These are phyloP conservation scores for Leptoxyphium fumago DNA, from an alignment of 2,329 filamentous ascomycete genomes.

Conservation along the genomic window DNA sequence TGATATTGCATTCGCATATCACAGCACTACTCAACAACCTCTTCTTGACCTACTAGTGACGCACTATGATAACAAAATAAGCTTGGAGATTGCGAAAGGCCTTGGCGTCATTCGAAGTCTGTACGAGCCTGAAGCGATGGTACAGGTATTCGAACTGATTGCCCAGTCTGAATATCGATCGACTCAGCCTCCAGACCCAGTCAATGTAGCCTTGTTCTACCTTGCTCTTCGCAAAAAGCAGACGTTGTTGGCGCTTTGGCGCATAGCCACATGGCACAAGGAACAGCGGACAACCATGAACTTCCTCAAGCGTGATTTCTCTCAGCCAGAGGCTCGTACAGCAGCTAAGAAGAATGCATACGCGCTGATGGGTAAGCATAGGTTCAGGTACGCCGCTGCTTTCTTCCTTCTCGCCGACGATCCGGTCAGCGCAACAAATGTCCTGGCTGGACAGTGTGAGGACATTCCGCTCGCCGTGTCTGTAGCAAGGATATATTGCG, in stretches of 20 bases:
- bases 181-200: constrained; percentile 71
- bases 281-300: constrained; percentile 71
- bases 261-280: constrained; percentile 78
- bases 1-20: constrained; percentile 75
- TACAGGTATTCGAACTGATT: constrained; percentile 75
- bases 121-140: constrained; percentile 58
- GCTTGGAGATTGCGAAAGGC: constrained; percentile 74
- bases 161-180: constrained; percentile 89
- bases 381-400: constrained; percentile 88
- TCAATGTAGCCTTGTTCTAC: constrained; percentile 85
- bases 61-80: constrained; percentile 64
- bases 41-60: constrained; percentile 58
- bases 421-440: constrained; percentile 68
- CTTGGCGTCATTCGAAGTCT: constrained; percentile 95
- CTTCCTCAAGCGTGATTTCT: constrained; percentile 81
- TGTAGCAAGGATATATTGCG: constrained; percentile 75
- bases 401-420: constrained; percentile 88
- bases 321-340: constrained; percentile 62
- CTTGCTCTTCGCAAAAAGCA: constrained; percentile 78
- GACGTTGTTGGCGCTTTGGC: constrained; percentile 80
- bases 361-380: constrained; percentile 74
- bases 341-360: constrained; percentile 93
- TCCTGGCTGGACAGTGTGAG: constrained; percentile 73
- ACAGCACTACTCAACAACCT: constrained; percentile 78
- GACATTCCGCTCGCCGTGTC: constrained; percentile 85